phyloP scores from a whole-genome alignment of 164 flowering plant species.

The Buxus sempervirens region DNA sequence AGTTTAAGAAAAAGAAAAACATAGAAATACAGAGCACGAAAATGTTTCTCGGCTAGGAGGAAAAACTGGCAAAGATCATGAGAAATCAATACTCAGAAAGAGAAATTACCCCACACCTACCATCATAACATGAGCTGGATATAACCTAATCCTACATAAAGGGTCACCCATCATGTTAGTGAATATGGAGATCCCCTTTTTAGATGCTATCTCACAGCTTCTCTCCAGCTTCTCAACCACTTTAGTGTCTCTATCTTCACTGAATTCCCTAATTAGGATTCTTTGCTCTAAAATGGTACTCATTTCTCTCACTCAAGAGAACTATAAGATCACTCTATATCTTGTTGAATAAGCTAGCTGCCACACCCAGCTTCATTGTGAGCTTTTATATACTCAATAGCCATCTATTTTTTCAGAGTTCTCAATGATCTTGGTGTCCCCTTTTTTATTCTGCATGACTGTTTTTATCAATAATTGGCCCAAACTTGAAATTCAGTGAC shows the following conservation, averaged over 20 bases:
- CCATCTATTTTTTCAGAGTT: too few species aligned
- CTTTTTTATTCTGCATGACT: too few species aligned
- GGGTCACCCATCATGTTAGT: constrained; percentile 51
- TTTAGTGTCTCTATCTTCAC: constrained; percentile 41
- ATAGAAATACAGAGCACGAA: constrained; percentile 10
- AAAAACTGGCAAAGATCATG: neutral
- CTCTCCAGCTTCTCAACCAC: constrained; percentile 49
- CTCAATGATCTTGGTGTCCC: too few species aligned
- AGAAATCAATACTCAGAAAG: neutral
- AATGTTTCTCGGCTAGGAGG: neutral
- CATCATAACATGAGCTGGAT: constrained; percentile 43
- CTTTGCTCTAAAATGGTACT: constrained; percentile 16
- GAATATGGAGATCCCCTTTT: constrained; percentile 37
- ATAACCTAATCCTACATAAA: constrained; percentile 48
- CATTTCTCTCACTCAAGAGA: constrained; percentile 16
- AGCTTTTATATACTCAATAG: neutral
- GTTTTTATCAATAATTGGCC: too few species aligned
- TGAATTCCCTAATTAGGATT: constrained; percentile 41
- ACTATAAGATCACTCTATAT: neutral
- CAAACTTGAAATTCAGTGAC: too few species aligned
- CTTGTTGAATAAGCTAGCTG: neutral
- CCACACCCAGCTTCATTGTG: neutral
- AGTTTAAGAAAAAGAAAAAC: neutral
- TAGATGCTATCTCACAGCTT: constrained; percentile 37
- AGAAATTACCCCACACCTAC: constrained; percentile 31